Evolutionary conservation across 805 yeast species (phyloP).

Genomic region (Candida ficus): DNA sequence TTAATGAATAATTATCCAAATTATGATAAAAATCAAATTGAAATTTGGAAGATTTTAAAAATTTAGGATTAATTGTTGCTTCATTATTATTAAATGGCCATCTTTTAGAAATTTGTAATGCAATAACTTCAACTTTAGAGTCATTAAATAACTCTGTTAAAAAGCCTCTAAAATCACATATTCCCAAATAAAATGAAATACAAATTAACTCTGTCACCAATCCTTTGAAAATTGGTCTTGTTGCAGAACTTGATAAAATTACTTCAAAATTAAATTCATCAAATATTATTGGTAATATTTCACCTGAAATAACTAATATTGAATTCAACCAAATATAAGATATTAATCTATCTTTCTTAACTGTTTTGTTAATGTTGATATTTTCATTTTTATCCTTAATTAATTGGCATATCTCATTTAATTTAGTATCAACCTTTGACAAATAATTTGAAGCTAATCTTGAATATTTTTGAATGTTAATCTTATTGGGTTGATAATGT

Average conservation of each 20-base stretch:
- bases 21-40: slow-evolving; percentile 4
- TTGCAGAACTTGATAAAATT: not conserved
- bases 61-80: not conserved
- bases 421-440: not conserved
- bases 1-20: slow-evolving; percentile 6
- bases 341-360: not conserved
- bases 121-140: not conserved
- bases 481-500: not conserved
- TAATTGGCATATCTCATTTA: not conserved
- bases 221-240: slow-evolving; percentile 5
- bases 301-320: slow-evolving; percentile 7
- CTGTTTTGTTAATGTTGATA: not conserved
- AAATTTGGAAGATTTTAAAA: slow-evolving; percentile 1
- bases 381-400: not conserved
- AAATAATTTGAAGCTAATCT: slow-evolving; percentile 1
- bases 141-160: not conserved
- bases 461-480: not conserved
- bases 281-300: slow-evolving; percentile 6
- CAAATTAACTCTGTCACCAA: slow-evolving; percentile 7
- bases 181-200: slow-evolving; percentile 5
- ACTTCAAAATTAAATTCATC: slow-evolving; percentile 2
- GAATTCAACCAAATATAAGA: slow-evolving; percentile 9
- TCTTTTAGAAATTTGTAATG: not conserved
- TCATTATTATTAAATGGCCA: not conserved
- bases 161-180: not conserved